Percentiles rank a stretch among this genome's conserved stretches.
These are phyloP conservation scores for Suillus subluteus DNA, from an alignment of 768 basidiomycete species.

Conservation along the genomic window DNA sequence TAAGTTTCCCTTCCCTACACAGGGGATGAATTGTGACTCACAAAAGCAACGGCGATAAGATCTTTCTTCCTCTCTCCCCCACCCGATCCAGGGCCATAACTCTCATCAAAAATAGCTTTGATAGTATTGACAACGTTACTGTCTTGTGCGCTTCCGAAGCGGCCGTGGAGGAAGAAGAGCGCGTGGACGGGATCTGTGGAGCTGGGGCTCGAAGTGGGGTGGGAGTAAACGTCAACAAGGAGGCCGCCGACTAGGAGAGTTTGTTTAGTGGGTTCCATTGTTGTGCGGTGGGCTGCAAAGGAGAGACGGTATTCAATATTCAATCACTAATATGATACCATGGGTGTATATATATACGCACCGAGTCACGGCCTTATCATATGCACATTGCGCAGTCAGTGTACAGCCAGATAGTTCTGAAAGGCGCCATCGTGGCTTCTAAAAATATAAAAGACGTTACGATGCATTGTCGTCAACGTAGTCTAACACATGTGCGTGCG, in stretches of 20 bases:
- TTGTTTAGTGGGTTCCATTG: background rate
- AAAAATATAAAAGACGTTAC: too few relatives aligned
- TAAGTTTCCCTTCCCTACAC: too few relatives aligned
- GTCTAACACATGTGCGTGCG: too few relatives aligned
- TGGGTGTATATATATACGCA: too few relatives aligned
- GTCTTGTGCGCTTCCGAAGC: conserved; percentile 12
- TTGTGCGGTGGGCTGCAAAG: too few relatives aligned
- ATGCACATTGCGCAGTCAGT: too few relatives aligned
- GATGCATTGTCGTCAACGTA: too few relatives aligned
- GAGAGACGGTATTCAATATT: too few relatives aligned
- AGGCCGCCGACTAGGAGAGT: conserved; percentile 30
- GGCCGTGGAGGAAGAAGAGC: conserved; percentile 36
- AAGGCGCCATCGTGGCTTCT: too few relatives aligned
- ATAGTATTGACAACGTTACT: conserved; percentile 20
- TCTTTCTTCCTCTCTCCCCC: conserved; percentile 23
- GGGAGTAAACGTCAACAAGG: conserved; percentile 27
- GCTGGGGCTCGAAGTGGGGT: conserved; percentile 13
- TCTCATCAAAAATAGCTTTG: conserved; percentile 25
- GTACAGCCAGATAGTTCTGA: too few relatives aligned
- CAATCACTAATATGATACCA: too few relatives aligned
- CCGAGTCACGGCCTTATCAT: too few relatives aligned
- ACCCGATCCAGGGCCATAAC: conserved; percentile 12
- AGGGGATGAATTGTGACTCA: conserved; percentile 15
- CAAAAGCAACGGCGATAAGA: conserved; percentile 31
- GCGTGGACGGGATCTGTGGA: conserved; percentile 25